These are phyloP conservation scores for Reutealis trisperma DNA, from an alignment of 345 rosid genomes.

Conservation along the genomic window DNA sequence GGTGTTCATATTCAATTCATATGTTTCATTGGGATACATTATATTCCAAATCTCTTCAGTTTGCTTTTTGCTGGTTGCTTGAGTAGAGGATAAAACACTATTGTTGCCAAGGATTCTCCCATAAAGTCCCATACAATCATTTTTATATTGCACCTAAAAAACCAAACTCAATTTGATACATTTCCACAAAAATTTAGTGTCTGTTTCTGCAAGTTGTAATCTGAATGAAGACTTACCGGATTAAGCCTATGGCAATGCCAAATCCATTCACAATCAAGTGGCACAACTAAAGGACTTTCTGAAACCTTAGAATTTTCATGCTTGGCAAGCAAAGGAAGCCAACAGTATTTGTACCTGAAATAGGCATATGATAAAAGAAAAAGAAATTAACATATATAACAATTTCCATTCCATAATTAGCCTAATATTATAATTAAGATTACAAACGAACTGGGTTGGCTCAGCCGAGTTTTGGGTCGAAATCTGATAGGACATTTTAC, in stretches of 20 bases:
- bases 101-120: constrained; percentile 59
- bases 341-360: constrained; percentile 1
- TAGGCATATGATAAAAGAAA: neutral
- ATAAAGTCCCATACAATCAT: constrained; percentile 35
- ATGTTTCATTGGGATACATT: constrained; percentile 38
- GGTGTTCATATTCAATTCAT: constrained; percentile 20
- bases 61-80: constrained; percentile 38
- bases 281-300: neutral
- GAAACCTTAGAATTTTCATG: neutral
- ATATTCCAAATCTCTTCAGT: constrained; percentile 66
- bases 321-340: constrained; percentile 4
- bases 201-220: no score
- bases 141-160: constrained; percentile 1
- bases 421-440: no score
- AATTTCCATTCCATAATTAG: neutral
- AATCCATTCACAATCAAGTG: constrained; percentile 5
- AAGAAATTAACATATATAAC: neutral
- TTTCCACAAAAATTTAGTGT: neutral
- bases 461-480: no score
- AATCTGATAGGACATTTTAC: no score
- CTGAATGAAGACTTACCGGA: neutral
- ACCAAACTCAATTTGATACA: neutral
- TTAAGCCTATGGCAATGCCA: constrained; percentile 6
- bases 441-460: no score
- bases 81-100: constrained; percentile 60